phyloP scores from a whole-genome alignment of 179 eudicot genomes.

The Spinacia oleracea region DNA sequence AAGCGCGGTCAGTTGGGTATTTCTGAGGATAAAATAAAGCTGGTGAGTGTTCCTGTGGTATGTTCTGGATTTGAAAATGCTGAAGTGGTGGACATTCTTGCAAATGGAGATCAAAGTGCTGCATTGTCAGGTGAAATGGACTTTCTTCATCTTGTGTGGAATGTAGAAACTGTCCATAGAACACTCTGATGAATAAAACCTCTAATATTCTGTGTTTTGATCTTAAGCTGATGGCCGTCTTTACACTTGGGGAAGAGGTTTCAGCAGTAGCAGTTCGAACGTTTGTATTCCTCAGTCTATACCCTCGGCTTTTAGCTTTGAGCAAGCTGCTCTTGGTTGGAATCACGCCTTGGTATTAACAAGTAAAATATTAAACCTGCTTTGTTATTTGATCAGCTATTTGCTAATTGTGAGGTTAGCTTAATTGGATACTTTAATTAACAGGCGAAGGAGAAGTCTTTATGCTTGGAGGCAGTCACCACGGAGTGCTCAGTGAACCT shows the following conservation, averaged over 20 bases:
- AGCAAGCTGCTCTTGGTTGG: conserved; percentile 86
- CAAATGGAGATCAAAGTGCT: conserved; percentile 96
- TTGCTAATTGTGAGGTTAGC: background rate
- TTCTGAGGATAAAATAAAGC: conserved; percentile 51
- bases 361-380: conserved; percentile 38
- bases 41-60: conserved; percentile 49
- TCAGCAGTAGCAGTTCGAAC: conserved; percentile 42
- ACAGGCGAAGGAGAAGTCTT: conserved; percentile 59
- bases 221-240: conserved; percentile 62
- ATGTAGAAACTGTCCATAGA: background rate
- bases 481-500: conserved; percentile 52
- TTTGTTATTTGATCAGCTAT: background rate
- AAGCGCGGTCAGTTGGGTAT: conserved; percentile 91
- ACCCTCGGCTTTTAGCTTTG: conserved; percentile 35
- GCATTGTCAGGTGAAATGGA: conserved; percentile 62
- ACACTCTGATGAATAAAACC: background rate
- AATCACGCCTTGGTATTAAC: conserved; percentile 74
- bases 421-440: conserved; percentile 17
- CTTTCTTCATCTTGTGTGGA: background rate
- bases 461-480: conserved; percentile 79
- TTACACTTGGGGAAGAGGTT: conserved; percentile 91
- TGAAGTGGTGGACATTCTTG: conserved; percentile 44
- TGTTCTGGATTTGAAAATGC: conserved; percentile 51
- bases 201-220: conserved; percentile 3
- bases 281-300: conserved; percentile 43